Base-by-base conservation (phyloP, 495 filamentous ascomycete species). In the Neurospora pannonica region DNA sequence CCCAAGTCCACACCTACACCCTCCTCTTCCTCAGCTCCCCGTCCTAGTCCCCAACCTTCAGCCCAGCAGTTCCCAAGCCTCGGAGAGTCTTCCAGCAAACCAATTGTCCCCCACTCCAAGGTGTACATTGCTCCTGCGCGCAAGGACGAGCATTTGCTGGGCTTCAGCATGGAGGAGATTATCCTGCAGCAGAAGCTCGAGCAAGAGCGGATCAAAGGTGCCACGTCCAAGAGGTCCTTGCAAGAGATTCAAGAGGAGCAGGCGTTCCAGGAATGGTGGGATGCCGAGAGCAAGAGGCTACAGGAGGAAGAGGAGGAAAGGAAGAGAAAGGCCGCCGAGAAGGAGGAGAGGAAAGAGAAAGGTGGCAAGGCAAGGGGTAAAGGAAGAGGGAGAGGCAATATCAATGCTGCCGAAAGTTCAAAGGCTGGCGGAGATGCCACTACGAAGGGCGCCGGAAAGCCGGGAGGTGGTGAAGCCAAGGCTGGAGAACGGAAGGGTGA, bases 241-340 rank as follows among this genome's bases (percentile, higher is more conserved):
- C 88, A 95, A 78, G 96, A 98, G 48, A 99, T 99, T 76, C 97
- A 99, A 79, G 89, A 92, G 71, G 96, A 99, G 80, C 96, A 99
- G 80, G 93, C 94, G 40, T 99, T 99, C 82, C 93, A 97, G 81
- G 91, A 95, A 79, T 99, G 97, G 96, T 99, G 96, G 96, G 95
- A 98, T 75, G 89, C 91, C 73, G 96, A 99, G 80, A 94, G 92
- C 79, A 87, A 88, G 76, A 88, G 92, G 70, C 84, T 84, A 73
- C 86, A 88, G 72, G 90, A 90, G 69, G 87, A 93, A 46, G 90
- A 92, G 19, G 91, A 90, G 71, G 84, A 81, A 43, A 74, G 38
- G 75, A 80, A 38, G 80, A 82, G 69, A 80, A 80, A 67, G 75
- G 74, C 17, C 79, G 77, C 73, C 76, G 79, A 19, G 80, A 82